Conservation (phyloP, 345 rosid genomes). For the Heritiera fomes region DNA sequence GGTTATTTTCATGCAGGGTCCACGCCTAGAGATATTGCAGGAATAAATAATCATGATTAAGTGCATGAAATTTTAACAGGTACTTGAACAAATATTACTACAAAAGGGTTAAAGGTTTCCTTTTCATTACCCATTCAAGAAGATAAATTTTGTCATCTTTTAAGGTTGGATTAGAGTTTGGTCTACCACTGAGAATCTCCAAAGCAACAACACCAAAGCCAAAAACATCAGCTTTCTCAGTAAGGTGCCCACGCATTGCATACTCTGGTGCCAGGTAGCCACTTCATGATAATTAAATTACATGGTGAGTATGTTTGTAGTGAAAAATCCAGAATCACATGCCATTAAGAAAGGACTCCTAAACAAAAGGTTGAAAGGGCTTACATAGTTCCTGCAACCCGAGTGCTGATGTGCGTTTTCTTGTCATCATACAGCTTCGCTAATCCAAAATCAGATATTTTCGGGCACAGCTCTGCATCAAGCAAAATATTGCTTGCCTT, state of each 20-base stretch:
- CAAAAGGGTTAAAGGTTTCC: not conserved
- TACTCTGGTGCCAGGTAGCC: slow-evolving; percentile 84
- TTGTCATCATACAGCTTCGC: slow-evolving; percentile 62
- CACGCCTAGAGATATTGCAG: slow-evolving; percentile 45
- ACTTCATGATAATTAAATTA: slow-evolving; percentile 17
- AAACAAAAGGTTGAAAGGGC: slow-evolving; percentile 3
- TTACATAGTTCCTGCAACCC: slow-evolving; percentile 59
- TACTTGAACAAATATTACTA: not conserved
- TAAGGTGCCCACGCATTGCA: slow-evolving; percentile 77
- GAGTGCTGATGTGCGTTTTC: slow-evolving; percentile 53
- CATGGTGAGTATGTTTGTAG: not conserved
- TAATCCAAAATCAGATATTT: slow-evolving; percentile 63
- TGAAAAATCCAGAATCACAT: not conserved
- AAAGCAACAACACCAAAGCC: slow-evolving; percentile 66
- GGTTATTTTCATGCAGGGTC: slow-evolving; percentile 49
- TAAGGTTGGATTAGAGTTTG: slow-evolving; percentile 47
- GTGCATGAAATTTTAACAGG: not conserved
- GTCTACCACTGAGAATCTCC: slow-evolving; percentile 65
- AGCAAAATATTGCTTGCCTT: slow-evolving; percentile 59
- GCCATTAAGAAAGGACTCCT: not conserved
- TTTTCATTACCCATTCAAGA: slow-evolving; percentile 64
- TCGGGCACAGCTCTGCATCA: slow-evolving; percentile 49
- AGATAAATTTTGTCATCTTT: slow-evolving; percentile 56
- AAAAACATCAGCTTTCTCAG: slow-evolving; percentile 72
- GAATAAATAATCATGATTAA: not conserved